These are phyloP conservation scores for Pyricularia grisea DNA, from an alignment of 2,329 filamentous ascomycete genomes.

Conservation along the genomic window DNA sequence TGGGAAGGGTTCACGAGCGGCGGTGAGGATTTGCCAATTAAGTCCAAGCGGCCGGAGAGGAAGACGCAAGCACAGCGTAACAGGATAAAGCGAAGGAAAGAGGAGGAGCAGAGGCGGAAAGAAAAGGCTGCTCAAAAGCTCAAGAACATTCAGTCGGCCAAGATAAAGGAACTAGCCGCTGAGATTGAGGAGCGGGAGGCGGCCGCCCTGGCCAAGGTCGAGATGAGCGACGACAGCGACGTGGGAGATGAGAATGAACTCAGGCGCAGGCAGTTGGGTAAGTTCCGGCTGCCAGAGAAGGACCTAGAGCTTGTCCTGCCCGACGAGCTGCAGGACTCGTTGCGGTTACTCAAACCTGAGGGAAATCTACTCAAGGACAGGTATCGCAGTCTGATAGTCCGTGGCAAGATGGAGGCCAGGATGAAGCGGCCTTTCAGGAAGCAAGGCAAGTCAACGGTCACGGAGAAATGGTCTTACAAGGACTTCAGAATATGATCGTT, in stretches of 20 bases:
- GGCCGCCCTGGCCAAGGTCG: slow-evolving; percentile 29
- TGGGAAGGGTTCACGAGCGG: slow-evolving; percentile 89
- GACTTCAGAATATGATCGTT: slow-evolving; percentile 62
- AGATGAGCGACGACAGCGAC: slow-evolving; percentile 41
- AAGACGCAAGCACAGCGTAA: slow-evolving; percentile 86
- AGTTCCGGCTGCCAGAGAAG: slow-evolving; percentile 65
- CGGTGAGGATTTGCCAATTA: slow-evolving; percentile 53
- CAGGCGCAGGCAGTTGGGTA: slow-evolving; percentile 65
- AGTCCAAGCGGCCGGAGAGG: slow-evolving; percentile 67
- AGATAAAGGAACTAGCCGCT: slow-evolving; percentile 61
- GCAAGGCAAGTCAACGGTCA: slow-evolving; percentile 70
- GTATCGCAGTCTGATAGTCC: slow-evolving; percentile 78
- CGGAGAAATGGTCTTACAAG: slow-evolving; percentile 98
- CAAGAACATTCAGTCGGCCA: slow-evolving; percentile 60
- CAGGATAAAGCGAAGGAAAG: slow-evolving; percentile 79
- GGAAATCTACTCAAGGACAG: slow-evolving; percentile 91
- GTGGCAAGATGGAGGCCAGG: slow-evolving; percentile 81
- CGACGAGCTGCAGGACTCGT: slow-evolving; percentile 73
- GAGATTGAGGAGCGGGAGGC: slow-evolving; percentile 51
- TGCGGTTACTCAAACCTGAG: slow-evolving; percentile 80
- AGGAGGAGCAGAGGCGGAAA: slow-evolving; percentile 67
- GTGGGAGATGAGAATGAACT: slow-evolving; percentile 56
- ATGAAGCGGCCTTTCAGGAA: slow-evolving; percentile 71
- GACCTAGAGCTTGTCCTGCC: slow-evolving; percentile 72
- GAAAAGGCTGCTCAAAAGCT: slow-evolving; percentile 69